These are phyloP conservation scores for Pelargonium nanum DNA, from an alignment of 345 rosid species.

Conservation along the genomic window DNA sequence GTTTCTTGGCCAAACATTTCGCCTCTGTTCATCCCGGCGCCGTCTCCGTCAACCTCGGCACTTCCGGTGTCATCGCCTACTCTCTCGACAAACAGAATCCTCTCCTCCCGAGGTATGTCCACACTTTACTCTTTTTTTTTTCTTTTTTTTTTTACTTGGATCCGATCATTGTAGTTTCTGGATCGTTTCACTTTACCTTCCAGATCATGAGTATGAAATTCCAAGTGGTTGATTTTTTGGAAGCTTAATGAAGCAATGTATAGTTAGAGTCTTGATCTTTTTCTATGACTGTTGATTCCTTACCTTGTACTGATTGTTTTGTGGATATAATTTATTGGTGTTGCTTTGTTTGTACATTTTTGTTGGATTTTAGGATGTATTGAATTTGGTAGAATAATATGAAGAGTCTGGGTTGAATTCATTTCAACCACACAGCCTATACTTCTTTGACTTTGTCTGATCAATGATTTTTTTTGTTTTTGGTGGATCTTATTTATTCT, in stretches of 20 bases:
- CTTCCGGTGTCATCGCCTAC: conserved; percentile 69
- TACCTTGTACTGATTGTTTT: no score
- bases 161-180: background rate
- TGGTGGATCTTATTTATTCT: background rate
- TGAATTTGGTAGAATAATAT: no score
- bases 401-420: background rate
- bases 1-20: conserved; percentile 51
- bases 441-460: background rate
- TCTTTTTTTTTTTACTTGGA: background rate
- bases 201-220: background rate
- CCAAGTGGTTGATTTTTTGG: background rate
- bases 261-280: background rate
- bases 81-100: conserved; percentile 69
- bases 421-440: background rate
- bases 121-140: background rate
- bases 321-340: background rate
- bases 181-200: background rate
- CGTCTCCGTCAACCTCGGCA: conserved; percentile 63
- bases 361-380: no score
- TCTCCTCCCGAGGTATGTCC: conserved; percentile 67
- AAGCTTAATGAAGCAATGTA: background rate
- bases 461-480: background rate
- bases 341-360: no score
- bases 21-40: conserved; percentile 38
- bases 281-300: no score